Evolutionary conservation across 2,329 filamentous ascomycete species (phyloP).

Genomic region (Cladophialophora immunda): DNA sequence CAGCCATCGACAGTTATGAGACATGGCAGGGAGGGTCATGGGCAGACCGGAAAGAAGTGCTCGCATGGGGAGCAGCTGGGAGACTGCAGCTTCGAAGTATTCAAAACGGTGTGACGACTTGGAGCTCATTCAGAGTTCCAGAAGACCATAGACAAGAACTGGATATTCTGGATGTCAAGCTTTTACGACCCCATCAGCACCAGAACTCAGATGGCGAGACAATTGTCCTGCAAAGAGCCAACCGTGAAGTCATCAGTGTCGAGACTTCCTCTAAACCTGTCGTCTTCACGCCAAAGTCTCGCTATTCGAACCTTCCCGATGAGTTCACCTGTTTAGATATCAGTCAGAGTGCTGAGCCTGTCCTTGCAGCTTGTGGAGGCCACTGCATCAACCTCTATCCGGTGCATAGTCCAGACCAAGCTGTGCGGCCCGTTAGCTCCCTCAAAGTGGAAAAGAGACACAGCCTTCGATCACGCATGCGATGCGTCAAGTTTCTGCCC

Average conservation of each 20-base stretch:
- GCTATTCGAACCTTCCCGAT: conserved; percentile 52
- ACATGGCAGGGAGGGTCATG: conserved; percentile 57
- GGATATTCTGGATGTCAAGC: conserved; percentile 66
- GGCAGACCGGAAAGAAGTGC: conserved; percentile 61
- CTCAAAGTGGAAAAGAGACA: conserved; percentile 42
- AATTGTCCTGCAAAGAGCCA: conserved; percentile 65
- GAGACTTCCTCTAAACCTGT: conserved; percentile 51
- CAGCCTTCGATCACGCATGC: conserved; percentile 48
- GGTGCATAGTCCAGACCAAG: conserved; percentile 45
- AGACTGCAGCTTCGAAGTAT: conserved; percentile 62
- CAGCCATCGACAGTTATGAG: conserved; percentile 67
- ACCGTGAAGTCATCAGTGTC: conserved; percentile 52
- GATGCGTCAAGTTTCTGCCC: conserved; percentile 63
- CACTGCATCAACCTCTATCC: conserved; percentile 58
- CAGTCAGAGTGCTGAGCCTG: conserved; percentile 49
- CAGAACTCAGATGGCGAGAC: conserved; percentile 51
- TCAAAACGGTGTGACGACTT: conserved; percentile 49
- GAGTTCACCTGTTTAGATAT: conserved; percentile 60
- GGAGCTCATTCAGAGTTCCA: conserved; percentile 39
- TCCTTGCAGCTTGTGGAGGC: conserved; percentile 63
- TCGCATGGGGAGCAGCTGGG: conserved; percentile 69
- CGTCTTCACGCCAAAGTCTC: conserved; percentile 45
- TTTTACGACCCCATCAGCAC: conserved; percentile 57
- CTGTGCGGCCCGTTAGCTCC: conserved; percentile 50
- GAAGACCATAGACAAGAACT: conserved; percentile 51